Conservation (phyloP, 2,329 filamentous ascomycete genomes). For the Nemania sp. region DNA sequence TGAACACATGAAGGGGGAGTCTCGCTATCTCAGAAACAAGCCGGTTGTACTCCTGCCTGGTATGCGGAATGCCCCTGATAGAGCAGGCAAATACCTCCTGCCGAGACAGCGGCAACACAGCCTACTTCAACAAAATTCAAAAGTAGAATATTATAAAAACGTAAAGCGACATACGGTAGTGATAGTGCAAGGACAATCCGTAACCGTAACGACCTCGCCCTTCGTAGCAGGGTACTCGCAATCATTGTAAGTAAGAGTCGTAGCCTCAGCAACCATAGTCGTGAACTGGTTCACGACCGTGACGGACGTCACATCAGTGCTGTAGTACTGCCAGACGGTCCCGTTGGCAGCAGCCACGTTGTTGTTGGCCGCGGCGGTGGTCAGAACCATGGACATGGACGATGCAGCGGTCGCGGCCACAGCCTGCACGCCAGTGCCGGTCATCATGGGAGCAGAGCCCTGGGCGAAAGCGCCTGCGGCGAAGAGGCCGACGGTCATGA, state of each 20-base stretch:
- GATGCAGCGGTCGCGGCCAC: neutral
- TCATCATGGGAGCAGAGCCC: constrained; percentile 2
- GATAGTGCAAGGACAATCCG: constrained; percentile 56
- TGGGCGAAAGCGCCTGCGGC: constrained; percentile 11
- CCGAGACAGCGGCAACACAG: too few relatives aligned
- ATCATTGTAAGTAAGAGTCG: constrained; percentile 53
- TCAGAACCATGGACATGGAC: neutral
- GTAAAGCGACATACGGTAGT: constrained; percentile 33
- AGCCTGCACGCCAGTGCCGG: too few relatives aligned
- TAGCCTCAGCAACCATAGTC: constrained; percentile 50
- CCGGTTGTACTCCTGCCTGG: too few relatives aligned
- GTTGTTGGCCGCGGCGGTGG: too few relatives aligned
- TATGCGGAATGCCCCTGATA: too few relatives aligned
- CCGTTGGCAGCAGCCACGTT: neutral
- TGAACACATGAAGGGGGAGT: too few relatives aligned
- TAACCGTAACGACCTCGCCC: constrained; percentile 58
- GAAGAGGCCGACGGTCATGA: constrained; percentile 32
- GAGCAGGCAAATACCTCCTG: too few relatives aligned
- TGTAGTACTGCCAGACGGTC: constrained; percentile 34
- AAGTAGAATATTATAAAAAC: neutral
- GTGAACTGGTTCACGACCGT: constrained; percentile 33
- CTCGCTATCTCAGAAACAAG: too few relatives aligned
- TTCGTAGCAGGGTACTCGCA: constrained; percentile 58
- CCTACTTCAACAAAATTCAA: neutral
- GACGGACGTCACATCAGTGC: constrained; percentile 34